Conservation (phyloP, 192 early-diverging fungal genomes). For the Spizellomyces punctatus region DNA sequence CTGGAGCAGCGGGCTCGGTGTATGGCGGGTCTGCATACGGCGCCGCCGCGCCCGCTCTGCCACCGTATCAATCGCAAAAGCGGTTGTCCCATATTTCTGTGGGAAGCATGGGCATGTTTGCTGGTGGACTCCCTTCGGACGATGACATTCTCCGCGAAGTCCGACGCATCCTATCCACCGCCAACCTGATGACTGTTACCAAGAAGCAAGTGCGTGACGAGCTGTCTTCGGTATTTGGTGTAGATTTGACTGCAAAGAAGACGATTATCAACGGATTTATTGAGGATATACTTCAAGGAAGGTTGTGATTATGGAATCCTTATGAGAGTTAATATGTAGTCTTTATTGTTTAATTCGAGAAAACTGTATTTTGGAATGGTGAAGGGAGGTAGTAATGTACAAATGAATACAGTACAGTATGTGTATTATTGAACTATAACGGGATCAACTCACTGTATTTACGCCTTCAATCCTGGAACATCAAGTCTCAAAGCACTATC, state of each 20-base stretch:
- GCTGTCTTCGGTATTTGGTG: constrained; percentile 74
- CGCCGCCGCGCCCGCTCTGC: constrained; percentile 8
- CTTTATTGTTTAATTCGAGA: too few species aligned
- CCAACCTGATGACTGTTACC: constrained; percentile 97
- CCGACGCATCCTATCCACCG: constrained; percentile 69
- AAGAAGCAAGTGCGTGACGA: constrained; percentile 97
- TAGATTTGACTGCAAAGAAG: constrained; percentile 82
- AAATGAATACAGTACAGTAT: too few species aligned
- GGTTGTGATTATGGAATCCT: constrained; percentile 11
- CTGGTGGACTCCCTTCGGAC: constrained; percentile 28
- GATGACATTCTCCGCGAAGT: constrained; percentile 54
- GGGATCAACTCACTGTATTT: too few species aligned
- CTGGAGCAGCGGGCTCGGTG: constrained; percentile 22
- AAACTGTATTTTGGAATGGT: too few species aligned
- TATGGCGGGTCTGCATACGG: constrained; percentile 34
- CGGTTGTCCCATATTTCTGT: neutral
- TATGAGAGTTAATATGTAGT: too few species aligned
- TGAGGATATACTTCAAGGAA: constrained; percentile 55
- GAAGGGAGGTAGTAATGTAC: too few species aligned
- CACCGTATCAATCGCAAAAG: constrained; percentile 9
- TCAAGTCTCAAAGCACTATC: too few species aligned
- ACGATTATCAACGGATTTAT: constrained; percentile 80
- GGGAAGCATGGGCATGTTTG: neutral
- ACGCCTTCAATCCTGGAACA: too few species aligned
- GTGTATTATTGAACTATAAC: too few species aligned